Conservation (phyloP, 306 rosid species). For the Trichosanthes cucumerina region DNA sequence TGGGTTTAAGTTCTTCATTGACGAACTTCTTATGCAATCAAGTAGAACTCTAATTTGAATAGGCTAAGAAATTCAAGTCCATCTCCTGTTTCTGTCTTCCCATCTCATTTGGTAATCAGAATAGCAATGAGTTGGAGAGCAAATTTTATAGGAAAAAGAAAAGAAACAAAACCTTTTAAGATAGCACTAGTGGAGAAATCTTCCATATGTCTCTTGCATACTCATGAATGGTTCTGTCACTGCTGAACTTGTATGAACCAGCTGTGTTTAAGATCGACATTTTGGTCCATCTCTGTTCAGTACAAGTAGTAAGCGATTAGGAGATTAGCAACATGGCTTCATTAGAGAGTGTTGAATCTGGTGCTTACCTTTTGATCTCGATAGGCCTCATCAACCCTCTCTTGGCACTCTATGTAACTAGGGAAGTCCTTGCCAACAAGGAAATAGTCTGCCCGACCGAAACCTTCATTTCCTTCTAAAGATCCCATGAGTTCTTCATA, state of each 20-base stretch:
- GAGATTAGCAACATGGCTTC: not conserved
- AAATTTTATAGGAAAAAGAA: not conserved
- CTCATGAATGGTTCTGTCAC: conserved; percentile 90
- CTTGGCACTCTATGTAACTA: conserved; percentile 91
- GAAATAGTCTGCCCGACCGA: conserved; percentile 88
- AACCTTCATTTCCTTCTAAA: conserved; percentile 87
- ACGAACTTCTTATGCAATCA: not conserved
- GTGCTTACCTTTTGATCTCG: conserved; percentile 49
- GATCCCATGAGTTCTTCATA: conserved; percentile 77
- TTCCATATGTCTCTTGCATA: conserved; percentile 87
- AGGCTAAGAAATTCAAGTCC: not conserved
- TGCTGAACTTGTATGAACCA: conserved; percentile 90
- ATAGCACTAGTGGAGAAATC: conserved; percentile 50
- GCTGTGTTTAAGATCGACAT: conserved; percentile 96
- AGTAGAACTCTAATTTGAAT: not conserved
- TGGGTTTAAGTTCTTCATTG: not conserved
- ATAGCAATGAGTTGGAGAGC: not conserved
- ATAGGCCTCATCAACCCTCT: conserved; percentile 75
- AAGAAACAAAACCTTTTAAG: conserved; percentile 22
- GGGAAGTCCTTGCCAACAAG: conserved; percentile 96
- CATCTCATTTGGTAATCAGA: not conserved
- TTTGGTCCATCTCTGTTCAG: conserved; percentile 69
- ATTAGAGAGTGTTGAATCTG: not conserved
- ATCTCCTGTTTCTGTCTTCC: not conserved
- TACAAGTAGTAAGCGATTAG: not conserved